Conservation (phyloP, 352 stramenopile genomes). For the Phytophthora lateralis region DNA sequence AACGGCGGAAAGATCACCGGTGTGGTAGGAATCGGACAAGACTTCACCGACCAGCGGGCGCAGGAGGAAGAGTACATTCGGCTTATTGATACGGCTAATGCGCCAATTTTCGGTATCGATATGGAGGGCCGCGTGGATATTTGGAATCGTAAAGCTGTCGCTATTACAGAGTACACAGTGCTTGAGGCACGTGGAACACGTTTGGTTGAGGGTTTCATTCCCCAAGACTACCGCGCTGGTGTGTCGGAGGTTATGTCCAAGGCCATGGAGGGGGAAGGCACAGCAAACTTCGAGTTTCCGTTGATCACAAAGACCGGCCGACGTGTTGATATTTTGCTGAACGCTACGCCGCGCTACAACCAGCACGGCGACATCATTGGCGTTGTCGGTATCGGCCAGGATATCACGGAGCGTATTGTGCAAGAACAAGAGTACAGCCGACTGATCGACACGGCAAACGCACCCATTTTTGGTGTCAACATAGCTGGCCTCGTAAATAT, state of each 20-base stretch:
- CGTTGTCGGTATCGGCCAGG: constrained; percentile 82
- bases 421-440: constrained; percentile 89
- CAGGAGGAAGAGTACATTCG: constrained; percentile 89
- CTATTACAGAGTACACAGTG: constrained; percentile 91
- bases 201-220: constrained; percentile 92
- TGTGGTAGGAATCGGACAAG: constrained; percentile 80
- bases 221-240: constrained; percentile 59
- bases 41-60: constrained; percentile 82
- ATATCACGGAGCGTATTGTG: constrained; percentile 83
- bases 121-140: constrained; percentile 83
- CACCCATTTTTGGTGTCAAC: constrained; percentile 89
- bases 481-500: constrained; percentile 81
- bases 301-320: constrained; percentile 82
- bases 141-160: constrained; percentile 91
- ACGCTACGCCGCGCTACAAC: constrained; percentile 83
- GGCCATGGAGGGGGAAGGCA: constrained; percentile 64
- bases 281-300: constrained; percentile 89
- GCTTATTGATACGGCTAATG: constrained; percentile 91
- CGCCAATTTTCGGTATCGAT: constrained; percentile 91
- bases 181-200: constrained; percentile 87
- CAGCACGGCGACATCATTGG: constrained; percentile 81
- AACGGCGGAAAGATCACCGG: constrained; percentile 73
- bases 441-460: constrained; percentile 89
- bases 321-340: constrained; percentile 83
- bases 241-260: constrained; percentile 72